Conservation (phyloP, 176 grass and related monocot species). For the Calamus simplicifolius region DNA sequence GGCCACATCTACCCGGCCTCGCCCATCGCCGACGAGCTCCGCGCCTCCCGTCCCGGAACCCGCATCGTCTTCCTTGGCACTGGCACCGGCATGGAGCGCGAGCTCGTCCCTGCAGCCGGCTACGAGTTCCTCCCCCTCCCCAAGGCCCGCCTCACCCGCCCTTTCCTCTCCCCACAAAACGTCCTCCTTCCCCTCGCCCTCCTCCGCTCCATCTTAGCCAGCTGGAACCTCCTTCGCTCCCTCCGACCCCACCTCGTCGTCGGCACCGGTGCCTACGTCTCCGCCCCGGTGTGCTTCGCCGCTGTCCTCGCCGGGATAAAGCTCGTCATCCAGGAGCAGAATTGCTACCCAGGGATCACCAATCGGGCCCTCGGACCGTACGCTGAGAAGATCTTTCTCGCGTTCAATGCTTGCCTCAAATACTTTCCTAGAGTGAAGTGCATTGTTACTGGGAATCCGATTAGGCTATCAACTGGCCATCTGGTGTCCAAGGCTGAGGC, state of each 20-base stretch:
- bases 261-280: slow-evolving; percentile 51
- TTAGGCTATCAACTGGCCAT: slow-evolving; percentile 43
- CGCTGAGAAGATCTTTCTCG: slow-evolving; percentile 56
- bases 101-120: slow-evolving; percentile 9
- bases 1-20: slow-evolving; percentile 69
- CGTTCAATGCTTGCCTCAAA: slow-evolving; percentile 72
- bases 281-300: slow-evolving; percentile 50
- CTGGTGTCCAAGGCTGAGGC: slow-evolving; percentile 29
- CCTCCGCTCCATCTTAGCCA: slow-evolving; percentile 35
- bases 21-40: slow-evolving; percentile 70
- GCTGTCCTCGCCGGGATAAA: slow-evolving; percentile 42
- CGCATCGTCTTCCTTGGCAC: slow-evolving; percentile 57
- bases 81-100: not conserved
- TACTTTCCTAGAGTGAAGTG: slow-evolving; percentile 61
- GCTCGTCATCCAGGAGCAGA: slow-evolving; percentile 91
- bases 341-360: slow-evolving; percentile 45
- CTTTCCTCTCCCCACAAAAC: slow-evolving; percentile 32
- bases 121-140: slow-evolving; percentile 21
- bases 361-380: slow-evolving; percentile 43
- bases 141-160: slow-evolving; percentile 16
- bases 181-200: slow-evolving; percentile 42
- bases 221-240: slow-evolving; percentile 25
- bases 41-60: slow-evolving; percentile 24
- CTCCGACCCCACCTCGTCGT: slow-evolving; percentile 53
- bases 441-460: slow-evolving; percentile 69